Percentiles rank a stretch among this genome's conserved stretches.
Conservation (phyloP, 768 basidiomycete genomes). For the Trametes punicea region DNA sequence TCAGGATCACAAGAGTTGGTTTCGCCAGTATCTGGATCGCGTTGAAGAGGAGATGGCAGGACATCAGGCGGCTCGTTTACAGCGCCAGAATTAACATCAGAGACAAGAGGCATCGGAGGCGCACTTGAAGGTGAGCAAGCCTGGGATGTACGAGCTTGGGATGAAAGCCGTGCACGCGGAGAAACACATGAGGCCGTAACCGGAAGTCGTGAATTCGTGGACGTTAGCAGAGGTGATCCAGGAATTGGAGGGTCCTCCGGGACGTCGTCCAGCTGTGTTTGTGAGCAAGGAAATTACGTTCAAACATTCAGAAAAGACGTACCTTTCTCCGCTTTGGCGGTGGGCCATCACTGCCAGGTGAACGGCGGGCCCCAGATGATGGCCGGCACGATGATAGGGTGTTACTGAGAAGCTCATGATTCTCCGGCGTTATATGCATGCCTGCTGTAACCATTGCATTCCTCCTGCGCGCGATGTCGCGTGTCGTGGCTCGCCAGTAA, state of each 20-base stretch:
- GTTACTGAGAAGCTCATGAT: not conserved
- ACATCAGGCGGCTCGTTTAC: no score
- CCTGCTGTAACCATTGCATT: not conserved
- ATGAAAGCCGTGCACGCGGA: not conserved
- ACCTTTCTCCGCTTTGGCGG: conserved; percentile 1
- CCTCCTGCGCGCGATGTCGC: conserved; percentile 1
- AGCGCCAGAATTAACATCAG: no score
- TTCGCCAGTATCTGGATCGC: not conserved
- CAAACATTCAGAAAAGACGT: not conserved
- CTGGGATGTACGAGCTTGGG: no score
- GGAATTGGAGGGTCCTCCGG: not conserved
- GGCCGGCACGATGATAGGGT: not conserved
- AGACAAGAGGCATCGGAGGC: no score
- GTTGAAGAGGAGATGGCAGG: not conserved
- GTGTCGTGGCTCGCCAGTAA: conserved; percentile 13
- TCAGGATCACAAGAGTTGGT: not conserved
- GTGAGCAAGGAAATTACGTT: not conserved
- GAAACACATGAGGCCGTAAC: not conserved
- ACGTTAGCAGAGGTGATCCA: not conserved
- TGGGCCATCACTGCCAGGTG: not conserved
- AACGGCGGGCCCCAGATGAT: not conserved
- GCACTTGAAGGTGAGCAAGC: not conserved
- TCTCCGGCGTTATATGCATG: no score
- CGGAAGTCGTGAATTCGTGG: not conserved
- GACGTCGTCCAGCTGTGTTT: not conserved